A percentile compares a stretch with the other conserved stretches of the same genome.
Conservation (phyloP, 805 yeast species). For the Sugiyamaella valdiviana region DNA sequence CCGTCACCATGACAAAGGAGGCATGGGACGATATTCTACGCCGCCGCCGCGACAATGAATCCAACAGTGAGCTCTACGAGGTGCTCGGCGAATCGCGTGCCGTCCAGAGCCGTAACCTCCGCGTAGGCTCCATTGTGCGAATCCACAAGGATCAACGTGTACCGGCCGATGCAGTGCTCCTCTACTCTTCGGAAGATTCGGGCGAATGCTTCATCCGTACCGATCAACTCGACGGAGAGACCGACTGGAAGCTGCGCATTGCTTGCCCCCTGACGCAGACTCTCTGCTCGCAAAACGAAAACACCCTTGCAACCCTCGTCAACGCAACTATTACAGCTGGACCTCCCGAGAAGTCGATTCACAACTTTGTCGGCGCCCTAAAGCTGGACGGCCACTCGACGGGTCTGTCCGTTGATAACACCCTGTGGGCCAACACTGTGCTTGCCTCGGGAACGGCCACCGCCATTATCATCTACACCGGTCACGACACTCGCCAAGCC, state of each 20-base stretch:
- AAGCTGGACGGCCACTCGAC: conserved; percentile 47
- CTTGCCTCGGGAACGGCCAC: conserved; percentile 88
- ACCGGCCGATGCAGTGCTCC: conserved; percentile 86
- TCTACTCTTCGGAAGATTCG: conserved; percentile 69
- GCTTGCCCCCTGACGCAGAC: conserved; percentile 70
- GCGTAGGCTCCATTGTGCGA: conserved; percentile 80
- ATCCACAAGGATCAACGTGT: conserved; percentile 76
- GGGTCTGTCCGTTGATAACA: conserved; percentile 74
- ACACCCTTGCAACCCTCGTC: conserved; percentile 32
- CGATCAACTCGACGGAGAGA: conserved; percentile 97
- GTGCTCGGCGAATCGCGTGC: conserved; percentile 39
- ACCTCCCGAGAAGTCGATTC: conserved; percentile 82
- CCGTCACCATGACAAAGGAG: conserved; percentile 92
- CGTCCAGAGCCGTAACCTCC: conserved; percentile 55
- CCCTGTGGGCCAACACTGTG: conserved; percentile 97
- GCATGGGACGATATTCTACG: conserved; percentile 91
- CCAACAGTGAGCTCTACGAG: conserved; percentile 77
- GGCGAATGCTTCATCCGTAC: conserved; percentile 95
- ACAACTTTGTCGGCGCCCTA: conserved; percentile 70
- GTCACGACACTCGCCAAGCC: conserved; percentile 88
- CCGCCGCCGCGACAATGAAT: conserved; percentile 82
- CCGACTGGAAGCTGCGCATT: conserved; percentile 93
- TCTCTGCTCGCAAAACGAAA: conserved; percentile 1
- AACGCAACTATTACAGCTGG: conserved; percentile 57
- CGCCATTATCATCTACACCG: conserved; percentile 86